These are phyloP conservation scores for Monilinia vaccinii-corymbosi DNA, from an alignment of 2,329 filamentous ascomycete species.

Conservation along the genomic window DNA sequence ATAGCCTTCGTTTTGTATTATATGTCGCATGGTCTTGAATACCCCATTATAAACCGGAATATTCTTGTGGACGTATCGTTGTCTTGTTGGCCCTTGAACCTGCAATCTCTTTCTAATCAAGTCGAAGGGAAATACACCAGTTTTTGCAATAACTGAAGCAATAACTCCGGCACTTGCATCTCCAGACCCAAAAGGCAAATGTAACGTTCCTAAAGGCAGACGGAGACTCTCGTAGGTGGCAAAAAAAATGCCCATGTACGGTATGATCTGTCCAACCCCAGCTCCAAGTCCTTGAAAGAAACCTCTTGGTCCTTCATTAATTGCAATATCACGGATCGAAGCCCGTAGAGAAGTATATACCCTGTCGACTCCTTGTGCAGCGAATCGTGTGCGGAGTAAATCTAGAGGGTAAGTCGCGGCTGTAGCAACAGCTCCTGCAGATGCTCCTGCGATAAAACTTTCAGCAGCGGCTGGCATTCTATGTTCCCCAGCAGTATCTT, in stretches of 20 bases:
- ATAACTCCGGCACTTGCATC: constrained; percentile 77
- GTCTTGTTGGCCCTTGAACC: constrained; percentile 82
- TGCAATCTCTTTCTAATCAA: constrained; percentile 88
- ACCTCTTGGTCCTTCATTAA: constrained; percentile 64
- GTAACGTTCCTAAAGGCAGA: constrained; percentile 43
- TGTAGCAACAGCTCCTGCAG: constrained; percentile 75
- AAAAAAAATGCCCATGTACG: constrained; percentile 97
- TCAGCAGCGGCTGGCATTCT: constrained; percentile 58
- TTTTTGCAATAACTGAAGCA: constrained; percentile 77
- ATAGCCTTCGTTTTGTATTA: constrained; percentile 63
- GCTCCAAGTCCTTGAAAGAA: constrained; percentile 86
- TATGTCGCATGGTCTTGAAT: constrained; percentile 53
- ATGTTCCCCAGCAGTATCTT: constrained; percentile 30
- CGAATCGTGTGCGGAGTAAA: constrained; percentile 86
- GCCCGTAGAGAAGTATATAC: constrained; percentile 66
- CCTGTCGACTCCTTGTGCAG: constrained; percentile 75
- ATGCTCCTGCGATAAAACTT: constrained; percentile 75
- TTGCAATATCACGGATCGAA: constrained; percentile 63
- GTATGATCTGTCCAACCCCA: constrained; percentile 78
- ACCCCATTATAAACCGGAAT: constrained; percentile 76
- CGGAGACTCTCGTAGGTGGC: constrained; percentile 73
- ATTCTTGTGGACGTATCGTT: constrained; percentile 71
- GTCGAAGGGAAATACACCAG: constrained; percentile 84
- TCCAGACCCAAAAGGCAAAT: constrained; percentile 63
- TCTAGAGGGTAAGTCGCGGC: constrained; percentile 85